Conservation (phyloP, 257 asterid species). For the Gentiana straminea region DNA sequence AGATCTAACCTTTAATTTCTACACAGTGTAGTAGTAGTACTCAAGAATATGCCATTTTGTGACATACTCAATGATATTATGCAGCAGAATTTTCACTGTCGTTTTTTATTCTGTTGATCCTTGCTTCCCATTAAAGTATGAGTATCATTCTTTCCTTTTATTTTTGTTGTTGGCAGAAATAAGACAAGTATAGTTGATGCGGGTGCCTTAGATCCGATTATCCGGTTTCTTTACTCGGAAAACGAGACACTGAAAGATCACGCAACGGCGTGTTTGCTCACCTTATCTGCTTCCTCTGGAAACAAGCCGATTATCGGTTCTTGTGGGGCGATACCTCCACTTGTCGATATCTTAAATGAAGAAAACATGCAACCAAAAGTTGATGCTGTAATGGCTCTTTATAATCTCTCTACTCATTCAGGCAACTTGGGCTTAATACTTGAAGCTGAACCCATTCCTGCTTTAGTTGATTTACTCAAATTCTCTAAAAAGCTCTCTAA, state of each 20-base stretch:
- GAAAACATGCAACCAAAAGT: conserved; percentile 59
- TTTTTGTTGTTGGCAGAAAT: conserved; percentile 41
- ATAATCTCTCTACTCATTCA: conserved; percentile 65
- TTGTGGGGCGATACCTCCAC: conserved; percentile 82
- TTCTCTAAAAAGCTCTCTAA: conserved; percentile 58
- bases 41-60: too few species aligned
- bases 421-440: conserved; percentile 49
- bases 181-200: conserved; percentile 63
- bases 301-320: conserved; percentile 75
- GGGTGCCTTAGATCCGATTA: conserved; percentile 73
- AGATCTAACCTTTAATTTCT: too few species aligned
- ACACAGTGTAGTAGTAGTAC: too few species aligned
- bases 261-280: conserved; percentile 78
- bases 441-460: conserved; percentile 49
- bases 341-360: conserved; percentile 39
- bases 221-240: conserved; percentile 57
- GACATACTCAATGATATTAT: too few species aligned
- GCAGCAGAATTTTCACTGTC: too few species aligned
- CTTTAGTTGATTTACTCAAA: conserved; percentile 50
- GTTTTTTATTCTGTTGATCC: too few species aligned
- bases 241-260: conserved; percentile 53
- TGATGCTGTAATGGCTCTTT: conserved; percentile 87
- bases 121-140: too few species aligned
- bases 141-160: not conserved
- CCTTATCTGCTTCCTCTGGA: conserved; percentile 74